These are phyloP conservation scores for Cenchrus purpureus DNA, from an alignment of 176 grass and related monocot species.

Conservation along the genomic window DNA sequence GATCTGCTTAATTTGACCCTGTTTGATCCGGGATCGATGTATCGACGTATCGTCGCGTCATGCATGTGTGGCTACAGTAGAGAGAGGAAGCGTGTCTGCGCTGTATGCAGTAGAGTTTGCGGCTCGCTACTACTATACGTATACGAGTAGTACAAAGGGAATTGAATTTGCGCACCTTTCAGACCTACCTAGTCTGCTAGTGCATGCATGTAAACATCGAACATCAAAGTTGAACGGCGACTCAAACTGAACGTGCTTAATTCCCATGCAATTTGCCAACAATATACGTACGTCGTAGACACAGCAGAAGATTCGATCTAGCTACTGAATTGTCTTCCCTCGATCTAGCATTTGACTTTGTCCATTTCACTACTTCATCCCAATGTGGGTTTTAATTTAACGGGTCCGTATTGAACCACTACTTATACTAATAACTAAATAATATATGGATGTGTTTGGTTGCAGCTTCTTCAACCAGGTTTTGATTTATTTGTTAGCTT, in stretches of 20 bases:
- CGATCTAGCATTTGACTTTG: not conserved
- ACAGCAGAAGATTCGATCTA: not conserved
- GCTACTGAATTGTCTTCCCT: not conserved
- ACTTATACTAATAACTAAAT: not conserved
- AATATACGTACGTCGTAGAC: too few species aligned
- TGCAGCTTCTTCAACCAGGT: not conserved
- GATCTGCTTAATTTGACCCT: too few species aligned
- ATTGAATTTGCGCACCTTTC: not conserved
- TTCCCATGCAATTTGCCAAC: not conserved
- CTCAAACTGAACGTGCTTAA: slow-evolving; percentile 6
- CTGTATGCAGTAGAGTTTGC: not conserved
- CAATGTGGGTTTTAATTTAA: not conserved
- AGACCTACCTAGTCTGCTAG: not conserved
- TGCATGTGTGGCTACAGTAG: not conserved
- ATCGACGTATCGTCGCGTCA: not conserved
- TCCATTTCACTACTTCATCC: not conserved
- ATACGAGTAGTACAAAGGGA: not conserved
- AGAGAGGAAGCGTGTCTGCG: not conserved
- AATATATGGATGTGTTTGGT: not conserved
- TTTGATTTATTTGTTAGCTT: slow-evolving; percentile 11
- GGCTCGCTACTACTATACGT: not conserved
- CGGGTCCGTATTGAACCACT: not conserved
- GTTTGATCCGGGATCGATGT: not conserved
- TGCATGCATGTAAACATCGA: not conserved
- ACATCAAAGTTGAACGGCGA: not conserved